Conservation (phyloP, 352 stramenopile genomes). For the Phytophthora cryptogea region DNA sequence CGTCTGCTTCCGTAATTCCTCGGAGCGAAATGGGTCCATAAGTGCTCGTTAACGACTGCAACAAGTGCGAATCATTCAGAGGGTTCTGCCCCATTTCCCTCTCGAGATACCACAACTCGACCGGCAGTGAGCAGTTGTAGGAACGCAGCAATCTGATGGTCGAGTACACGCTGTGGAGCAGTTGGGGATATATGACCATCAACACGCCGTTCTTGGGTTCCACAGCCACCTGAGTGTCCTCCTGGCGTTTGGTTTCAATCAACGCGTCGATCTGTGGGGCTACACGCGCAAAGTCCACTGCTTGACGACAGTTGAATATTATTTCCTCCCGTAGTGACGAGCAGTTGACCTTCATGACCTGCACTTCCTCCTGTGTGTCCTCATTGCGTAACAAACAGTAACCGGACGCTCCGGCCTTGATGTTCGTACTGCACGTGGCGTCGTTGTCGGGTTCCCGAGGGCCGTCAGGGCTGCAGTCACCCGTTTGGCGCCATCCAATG, state of each 20-base stretch:
- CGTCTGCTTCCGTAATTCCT: constrained; percentile 28
- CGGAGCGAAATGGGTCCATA: constrained; percentile 33
- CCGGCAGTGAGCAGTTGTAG: constrained; percentile 39
- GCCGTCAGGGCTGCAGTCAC: constrained; percentile 28
- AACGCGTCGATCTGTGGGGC: constrained; percentile 25
- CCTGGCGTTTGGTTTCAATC: constrained; percentile 9
- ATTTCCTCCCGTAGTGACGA: constrained; percentile 27
- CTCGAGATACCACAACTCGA: constrained; percentile 57
- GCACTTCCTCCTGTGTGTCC: constrained; percentile 29
- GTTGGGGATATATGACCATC: constrained; percentile 55
- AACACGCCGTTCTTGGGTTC: constrained; percentile 37
- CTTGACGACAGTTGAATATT: constrained; percentile 47
- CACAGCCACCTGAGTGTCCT: neutral
- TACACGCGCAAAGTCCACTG: constrained; percentile 46
- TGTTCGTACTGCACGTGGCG: constrained; percentile 18
- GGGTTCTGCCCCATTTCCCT: constrained; percentile 33
- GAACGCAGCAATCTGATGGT: constrained; percentile 39
- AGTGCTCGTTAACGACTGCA: constrained; percentile 25
- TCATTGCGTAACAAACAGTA: constrained; percentile 33
- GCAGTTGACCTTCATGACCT: constrained; percentile 41
- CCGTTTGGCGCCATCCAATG: constrained; percentile 28
- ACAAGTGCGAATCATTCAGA: constrained; percentile 16
- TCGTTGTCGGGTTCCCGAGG: constrained; percentile 23
- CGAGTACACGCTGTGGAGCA: constrained; percentile 45
- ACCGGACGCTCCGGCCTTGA: constrained; percentile 26